phyloP scores from a whole-genome alignment of 192 early-diverging fungal genomes.

The Coemansia sp. region DNA sequence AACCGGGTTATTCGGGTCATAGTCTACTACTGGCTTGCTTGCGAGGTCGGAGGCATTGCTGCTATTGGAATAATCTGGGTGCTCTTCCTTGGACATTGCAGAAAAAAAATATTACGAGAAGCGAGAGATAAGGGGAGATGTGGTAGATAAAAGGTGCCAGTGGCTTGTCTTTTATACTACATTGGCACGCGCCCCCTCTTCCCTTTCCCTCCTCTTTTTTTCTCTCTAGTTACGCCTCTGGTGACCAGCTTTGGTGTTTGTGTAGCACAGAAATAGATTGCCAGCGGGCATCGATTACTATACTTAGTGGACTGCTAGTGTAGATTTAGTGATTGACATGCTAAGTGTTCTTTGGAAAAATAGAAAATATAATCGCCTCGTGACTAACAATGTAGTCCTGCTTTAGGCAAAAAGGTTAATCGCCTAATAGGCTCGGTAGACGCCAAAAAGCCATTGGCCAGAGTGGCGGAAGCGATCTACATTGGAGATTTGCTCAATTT shows the following conservation, averaged over 20 bases:
- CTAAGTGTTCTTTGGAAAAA: not conserved
- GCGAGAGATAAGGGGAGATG: not conserved
- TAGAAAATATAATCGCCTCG: not conserved
- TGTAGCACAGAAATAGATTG: not conserved
- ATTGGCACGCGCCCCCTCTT: not conserved
- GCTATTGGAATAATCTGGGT: not conserved
- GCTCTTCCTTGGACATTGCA: not conserved
- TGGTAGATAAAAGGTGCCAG: not conserved
- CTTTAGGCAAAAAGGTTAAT: not conserved
- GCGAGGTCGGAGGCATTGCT: not conserved
- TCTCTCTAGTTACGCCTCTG: not conserved
- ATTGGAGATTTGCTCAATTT: too few relatives aligned
- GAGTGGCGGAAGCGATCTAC: not conserved
- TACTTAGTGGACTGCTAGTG: not conserved
- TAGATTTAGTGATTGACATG: not conserved
- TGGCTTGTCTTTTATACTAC: not conserved
- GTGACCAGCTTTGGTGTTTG: not conserved
- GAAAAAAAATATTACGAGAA: not conserved
- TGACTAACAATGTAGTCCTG: not conserved
- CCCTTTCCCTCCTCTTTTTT: not conserved
- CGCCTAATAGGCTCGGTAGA: not conserved
- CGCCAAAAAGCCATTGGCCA: not conserved
- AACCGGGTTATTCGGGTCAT: not conserved
- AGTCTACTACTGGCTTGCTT: not conserved
- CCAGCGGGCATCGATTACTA: not conserved